These are phyloP conservation scores for Phytophthora capsici DNA, from an alignment of 352 stramenopile species.

Conservation along the genomic window DNA sequence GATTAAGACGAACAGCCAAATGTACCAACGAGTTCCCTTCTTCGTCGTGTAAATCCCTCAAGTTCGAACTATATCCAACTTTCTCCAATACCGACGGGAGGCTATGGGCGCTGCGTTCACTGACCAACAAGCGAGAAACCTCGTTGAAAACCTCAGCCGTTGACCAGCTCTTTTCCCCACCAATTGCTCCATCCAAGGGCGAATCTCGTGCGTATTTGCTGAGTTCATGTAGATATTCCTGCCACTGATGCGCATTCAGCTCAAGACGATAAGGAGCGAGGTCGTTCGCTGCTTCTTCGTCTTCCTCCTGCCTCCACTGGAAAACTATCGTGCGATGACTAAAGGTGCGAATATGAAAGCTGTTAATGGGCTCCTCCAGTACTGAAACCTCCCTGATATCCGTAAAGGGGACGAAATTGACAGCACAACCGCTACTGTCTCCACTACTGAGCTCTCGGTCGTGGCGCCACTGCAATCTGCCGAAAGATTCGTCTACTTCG, in stretches of 20 bases:
- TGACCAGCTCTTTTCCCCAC: neutral
- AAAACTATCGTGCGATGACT: slow-evolving; percentile 49
- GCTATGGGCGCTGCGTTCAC: slow-evolving; percentile 1
- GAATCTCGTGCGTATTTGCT: slow-evolving; percentile 46
- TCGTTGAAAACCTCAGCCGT: slow-evolving; percentile 9
- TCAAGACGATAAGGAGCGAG: slow-evolving; percentile 24
- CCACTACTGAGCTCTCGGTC: slow-evolving; percentile 25
- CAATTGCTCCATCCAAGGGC: neutral
- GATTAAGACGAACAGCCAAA: slow-evolving; percentile 48
- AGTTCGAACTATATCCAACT: neutral
- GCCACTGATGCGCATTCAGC: slow-evolving; percentile 47
- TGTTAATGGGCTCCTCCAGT: slow-evolving; percentile 25
- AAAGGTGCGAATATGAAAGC: slow-evolving; percentile 50
- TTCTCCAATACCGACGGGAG: slow-evolving; percentile 4
- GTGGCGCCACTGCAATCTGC: slow-evolving; percentile 52
- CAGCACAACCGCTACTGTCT: neutral
- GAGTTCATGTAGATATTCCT: slow-evolving; percentile 57
- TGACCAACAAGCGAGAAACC: slow-evolving; percentile 3
- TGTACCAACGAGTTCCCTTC: slow-evolving; percentile 66
- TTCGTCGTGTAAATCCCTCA: slow-evolving; percentile 27
- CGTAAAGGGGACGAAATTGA: slow-evolving; percentile 34
- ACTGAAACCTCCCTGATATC: slow-evolving; percentile 41
- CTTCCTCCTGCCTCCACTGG: slow-evolving; percentile 38
- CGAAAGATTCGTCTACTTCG: slow-evolving; percentile 55
- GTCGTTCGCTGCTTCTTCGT: neutral